These are phyloP conservation scores for Lasiosphaeria hispida DNA, from an alignment of 495 filamentous ascomycete genomes.

Conservation along the genomic window DNA sequence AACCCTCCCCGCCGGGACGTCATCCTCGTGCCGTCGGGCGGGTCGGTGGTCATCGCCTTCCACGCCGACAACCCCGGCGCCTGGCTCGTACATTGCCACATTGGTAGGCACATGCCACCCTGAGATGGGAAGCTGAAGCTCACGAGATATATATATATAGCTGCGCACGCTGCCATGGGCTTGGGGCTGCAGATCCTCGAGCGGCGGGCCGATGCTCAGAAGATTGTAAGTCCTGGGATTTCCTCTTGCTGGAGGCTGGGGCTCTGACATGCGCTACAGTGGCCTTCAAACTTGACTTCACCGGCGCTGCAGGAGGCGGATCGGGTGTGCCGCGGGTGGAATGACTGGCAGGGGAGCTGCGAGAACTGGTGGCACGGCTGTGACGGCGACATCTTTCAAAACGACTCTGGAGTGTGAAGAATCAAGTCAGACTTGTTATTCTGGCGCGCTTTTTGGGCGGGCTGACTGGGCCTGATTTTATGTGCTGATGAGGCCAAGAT, in stretches of 20 bases:
- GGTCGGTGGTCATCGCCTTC: conserved; percentile 53
- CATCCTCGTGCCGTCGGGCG: conserved; percentile 48
- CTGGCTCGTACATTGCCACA: conserved; percentile 24
- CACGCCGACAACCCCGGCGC: conserved; percentile 48
- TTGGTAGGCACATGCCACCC: background rate
- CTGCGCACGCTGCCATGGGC: conserved; percentile 14
- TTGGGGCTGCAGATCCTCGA: conserved; percentile 11
- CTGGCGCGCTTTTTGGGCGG: too few relatives aligned
- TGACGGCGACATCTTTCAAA: background rate
- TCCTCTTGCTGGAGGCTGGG: too few relatives aligned
- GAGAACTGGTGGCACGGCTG: background rate
- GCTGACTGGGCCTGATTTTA: too few relatives aligned
- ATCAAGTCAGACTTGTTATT: too few relatives aligned
- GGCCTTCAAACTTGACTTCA: background rate
- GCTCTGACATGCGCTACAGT: background rate
- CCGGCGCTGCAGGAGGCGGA: background rate
- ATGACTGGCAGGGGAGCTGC: background rate
- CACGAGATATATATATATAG: too few relatives aligned
- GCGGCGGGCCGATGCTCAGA: background rate
- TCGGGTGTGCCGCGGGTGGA: background rate
- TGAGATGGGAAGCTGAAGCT: too few relatives aligned
- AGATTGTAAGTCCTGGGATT: background rate
- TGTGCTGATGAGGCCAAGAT: too few relatives aligned
- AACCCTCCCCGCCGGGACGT: conserved; percentile 59
- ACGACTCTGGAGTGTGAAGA: conserved; percentile 14